Evolutionary conservation across 495 filamentous ascomycete genomes (phyloP).

Genomic region (Pyrenula massariospora): DNA sequence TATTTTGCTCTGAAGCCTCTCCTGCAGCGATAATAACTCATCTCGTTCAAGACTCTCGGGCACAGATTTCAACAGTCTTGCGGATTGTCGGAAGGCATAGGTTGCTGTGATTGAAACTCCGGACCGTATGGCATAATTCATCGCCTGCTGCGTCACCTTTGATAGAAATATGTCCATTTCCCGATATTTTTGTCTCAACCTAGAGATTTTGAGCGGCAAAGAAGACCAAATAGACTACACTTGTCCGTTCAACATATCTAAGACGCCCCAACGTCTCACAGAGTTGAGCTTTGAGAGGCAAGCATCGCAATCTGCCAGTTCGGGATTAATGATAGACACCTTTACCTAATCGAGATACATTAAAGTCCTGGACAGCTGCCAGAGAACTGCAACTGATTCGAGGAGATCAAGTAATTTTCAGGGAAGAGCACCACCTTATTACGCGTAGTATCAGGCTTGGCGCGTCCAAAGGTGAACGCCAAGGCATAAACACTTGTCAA

Average conservation of each 20-base stretch:
- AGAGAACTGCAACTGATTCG: too few relatives aligned
- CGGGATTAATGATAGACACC: too few relatives aligned
- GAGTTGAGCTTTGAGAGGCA: neutral
- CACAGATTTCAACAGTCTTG: slow-evolving; percentile 64
- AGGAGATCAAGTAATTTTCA: too few relatives aligned
- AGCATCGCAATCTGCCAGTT: neutral
- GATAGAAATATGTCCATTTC: slow-evolving; percentile 71
- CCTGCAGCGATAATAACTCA: slow-evolving; percentile 61
- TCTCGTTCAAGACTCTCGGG: slow-evolving; percentile 51
- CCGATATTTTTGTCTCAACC: slow-evolving; percentile 1
- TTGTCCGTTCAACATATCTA: slow-evolving; percentile 9
- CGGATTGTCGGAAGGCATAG: slow-evolving; percentile 75
- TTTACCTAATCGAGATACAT: too few relatives aligned
- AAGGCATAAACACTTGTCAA: too few relatives aligned
- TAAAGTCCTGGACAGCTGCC: too few relatives aligned
- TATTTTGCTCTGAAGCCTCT: slow-evolving; percentile 72
- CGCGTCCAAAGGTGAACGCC: too few relatives aligned
- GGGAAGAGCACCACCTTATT: neutral
- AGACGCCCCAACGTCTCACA: too few relatives aligned
- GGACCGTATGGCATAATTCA: slow-evolving; percentile 88
- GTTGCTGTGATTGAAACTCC: slow-evolving; percentile 78
- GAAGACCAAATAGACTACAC: slow-evolving; percentile 3
- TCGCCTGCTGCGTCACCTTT: slow-evolving; percentile 70
- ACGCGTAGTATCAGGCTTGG: neutral
- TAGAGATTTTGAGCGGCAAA: slow-evolving; percentile 1